A percentile compares a stretch with the other conserved stretches of the same genome.
phyloP scores from a whole-genome alignment of 768 basidiomycete genomes.

The Xanthoconium purpureum region DNA sequence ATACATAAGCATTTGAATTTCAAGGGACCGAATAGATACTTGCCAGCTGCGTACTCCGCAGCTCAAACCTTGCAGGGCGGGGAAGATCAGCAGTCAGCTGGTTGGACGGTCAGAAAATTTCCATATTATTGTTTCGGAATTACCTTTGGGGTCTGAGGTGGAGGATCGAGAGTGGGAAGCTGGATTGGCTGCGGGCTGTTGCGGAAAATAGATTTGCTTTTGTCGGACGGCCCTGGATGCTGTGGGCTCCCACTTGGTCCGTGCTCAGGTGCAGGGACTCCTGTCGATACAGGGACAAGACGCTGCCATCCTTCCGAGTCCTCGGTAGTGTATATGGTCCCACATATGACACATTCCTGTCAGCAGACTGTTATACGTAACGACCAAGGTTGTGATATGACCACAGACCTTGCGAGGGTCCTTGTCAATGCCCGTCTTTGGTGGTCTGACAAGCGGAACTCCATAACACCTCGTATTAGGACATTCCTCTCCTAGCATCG shows the following conservation, averaged over 20 bases:
- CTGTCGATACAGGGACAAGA: slow-evolving; percentile 34
- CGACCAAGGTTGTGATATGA: not conserved
- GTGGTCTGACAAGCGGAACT: slow-evolving; percentile 79
- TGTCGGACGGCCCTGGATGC: slow-evolving; percentile 10
- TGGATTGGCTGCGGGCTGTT: slow-evolving; percentile 31
- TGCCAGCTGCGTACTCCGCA: slow-evolving; percentile 19
- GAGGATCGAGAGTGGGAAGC: slow-evolving; percentile 33
- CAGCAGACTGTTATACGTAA: slow-evolving; percentile 1
- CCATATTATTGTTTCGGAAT: not conserved
- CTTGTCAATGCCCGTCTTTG: slow-evolving; percentile 56
- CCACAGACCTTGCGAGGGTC: slow-evolving; percentile 62
- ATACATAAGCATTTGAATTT: slow-evolving; percentile 2
- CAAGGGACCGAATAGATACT: not conserved
- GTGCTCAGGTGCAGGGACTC: slow-evolving; percentile 2
- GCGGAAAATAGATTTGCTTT: slow-evolving; percentile 11
- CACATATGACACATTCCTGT: slow-evolving; percentile 80
- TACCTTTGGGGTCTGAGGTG: slow-evolving; percentile 29
- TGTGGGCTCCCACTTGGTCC: not conserved
- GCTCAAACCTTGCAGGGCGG: slow-evolving; percentile 10
- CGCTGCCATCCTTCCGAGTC: slow-evolving; percentile 50
- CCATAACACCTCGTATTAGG: slow-evolving; percentile 67
- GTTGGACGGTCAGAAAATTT: slow-evolving; percentile 3
- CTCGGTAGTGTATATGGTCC: slow-evolving; percentile 55
- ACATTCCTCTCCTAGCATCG: slow-evolving; percentile 89
- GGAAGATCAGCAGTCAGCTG: slow-evolving; percentile 25